Conservation (phyloP, 1,284 basidiomycete species). For the Ceratobasidium sp. region DNA sequence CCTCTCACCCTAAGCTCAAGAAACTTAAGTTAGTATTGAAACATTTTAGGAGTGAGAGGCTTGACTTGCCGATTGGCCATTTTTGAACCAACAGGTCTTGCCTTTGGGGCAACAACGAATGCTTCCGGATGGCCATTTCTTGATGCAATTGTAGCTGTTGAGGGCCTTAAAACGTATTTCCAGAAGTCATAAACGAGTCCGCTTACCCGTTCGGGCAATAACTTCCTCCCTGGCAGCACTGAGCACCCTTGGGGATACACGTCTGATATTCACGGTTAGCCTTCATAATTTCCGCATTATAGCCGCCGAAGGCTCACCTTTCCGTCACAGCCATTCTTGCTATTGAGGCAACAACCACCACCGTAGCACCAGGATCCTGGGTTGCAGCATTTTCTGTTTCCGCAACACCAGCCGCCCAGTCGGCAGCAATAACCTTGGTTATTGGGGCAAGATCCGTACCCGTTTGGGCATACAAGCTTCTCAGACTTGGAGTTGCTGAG, state of each 20-base stretch:
- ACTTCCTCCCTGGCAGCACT: constrained; percentile 10
- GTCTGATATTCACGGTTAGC: neutral
- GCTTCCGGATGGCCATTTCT: neutral
- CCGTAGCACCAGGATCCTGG: neutral
- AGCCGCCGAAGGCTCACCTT: neutral
- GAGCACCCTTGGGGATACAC: neutral
- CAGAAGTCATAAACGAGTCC: neutral
- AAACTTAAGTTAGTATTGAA: neutral
- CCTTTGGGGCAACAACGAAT: constrained; percentile 28
- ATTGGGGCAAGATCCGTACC: neutral
- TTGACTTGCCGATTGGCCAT: neutral
- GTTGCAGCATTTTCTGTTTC: constrained; percentile 4
- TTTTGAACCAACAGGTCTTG: neutral
- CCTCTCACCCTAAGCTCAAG: neutral
- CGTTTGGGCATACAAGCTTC: neutral
- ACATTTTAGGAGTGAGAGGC: neutral
- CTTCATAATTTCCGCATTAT: neutral
- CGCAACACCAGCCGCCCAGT: constrained; percentile 15
- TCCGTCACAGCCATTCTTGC: neutral
- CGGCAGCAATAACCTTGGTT: neutral
- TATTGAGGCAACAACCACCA: neutral
- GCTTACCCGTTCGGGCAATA: constrained; percentile 8
- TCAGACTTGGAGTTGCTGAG: neutral
- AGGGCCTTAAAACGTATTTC: too few species aligned
- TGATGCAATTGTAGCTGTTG: constrained; percentile 2